These are phyloP conservation scores for Dothistroma pini DNA, from an alignment of 2,329 filamentous ascomycete species.

Conservation along the genomic window DNA sequence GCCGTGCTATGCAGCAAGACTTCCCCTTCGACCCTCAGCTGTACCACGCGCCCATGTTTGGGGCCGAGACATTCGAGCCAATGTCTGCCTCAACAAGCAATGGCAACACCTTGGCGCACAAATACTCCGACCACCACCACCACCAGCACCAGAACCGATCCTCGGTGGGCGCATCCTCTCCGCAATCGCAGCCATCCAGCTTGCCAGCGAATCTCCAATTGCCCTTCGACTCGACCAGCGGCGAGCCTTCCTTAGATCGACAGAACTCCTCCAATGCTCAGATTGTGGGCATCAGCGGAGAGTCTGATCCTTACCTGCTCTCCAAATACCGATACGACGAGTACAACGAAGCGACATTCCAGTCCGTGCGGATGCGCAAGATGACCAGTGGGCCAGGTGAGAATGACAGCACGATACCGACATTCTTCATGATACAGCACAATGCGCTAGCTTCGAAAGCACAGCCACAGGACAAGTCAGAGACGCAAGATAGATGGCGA, in stretches of 20 bases:
- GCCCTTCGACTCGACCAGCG: constrained; percentile 28
- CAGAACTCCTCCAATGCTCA: constrained; percentile 33
- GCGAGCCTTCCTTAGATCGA: constrained; percentile 33
- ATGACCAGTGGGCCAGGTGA: constrained; percentile 27
- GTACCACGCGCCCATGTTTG: constrained; percentile 29
- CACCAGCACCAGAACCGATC: constrained; percentile 16
- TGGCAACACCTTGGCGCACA: not conserved
- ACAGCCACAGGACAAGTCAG: constrained; percentile 31
- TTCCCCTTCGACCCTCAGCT: constrained; percentile 32
- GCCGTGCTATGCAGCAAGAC: constrained; percentile 18
- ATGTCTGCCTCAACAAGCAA: constrained; percentile 24
- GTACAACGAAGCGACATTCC: constrained; percentile 34
- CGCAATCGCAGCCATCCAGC: constrained; percentile 19
- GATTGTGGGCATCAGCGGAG: constrained; percentile 34
- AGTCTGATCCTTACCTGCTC: constrained; percentile 34
- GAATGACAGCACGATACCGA: constrained; percentile 26
- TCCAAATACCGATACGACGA: constrained; percentile 34
- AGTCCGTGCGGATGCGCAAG: constrained; percentile 32
- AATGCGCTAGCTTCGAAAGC: constrained; percentile 35
- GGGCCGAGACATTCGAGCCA: constrained; percentile 26
- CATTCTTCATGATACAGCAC: constrained; percentile 37
- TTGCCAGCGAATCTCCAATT: constrained; percentile 24
- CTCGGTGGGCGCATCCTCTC: constrained; percentile 28
- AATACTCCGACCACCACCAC: constrained; percentile 1
- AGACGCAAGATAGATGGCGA: constrained; percentile 28